Percentiles rank a stretch among this genome's conserved stretches.
Evolutionary conservation across 345 rosid species (phyloP).

Genomic region (Cardamine resedifolia): DNA sequence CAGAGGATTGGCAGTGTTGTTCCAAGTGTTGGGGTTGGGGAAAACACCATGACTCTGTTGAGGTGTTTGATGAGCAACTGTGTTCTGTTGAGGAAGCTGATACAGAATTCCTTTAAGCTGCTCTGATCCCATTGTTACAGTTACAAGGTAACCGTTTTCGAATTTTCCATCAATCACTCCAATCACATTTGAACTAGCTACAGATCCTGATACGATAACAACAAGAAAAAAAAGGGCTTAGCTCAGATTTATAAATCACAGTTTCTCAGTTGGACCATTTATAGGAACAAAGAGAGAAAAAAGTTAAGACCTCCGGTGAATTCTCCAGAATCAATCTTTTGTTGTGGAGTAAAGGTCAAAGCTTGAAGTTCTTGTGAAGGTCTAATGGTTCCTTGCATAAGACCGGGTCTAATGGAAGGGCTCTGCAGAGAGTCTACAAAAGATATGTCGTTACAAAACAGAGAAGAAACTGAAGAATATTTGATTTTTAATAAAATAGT

Average conservation of each 20-base stretch:
- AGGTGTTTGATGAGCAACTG: constrained; percentile 41
- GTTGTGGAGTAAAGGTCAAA: constrained; percentile 46
- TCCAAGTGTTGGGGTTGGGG: constrained; percentile 37
- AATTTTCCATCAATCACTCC: constrained; percentile 93
- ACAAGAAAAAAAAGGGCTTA: neutral
- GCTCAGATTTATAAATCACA: constrained; percentile 1
- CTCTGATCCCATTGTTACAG: constrained; percentile 77
- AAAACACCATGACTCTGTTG: constrained; percentile 39
- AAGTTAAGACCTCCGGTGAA: constrained; percentile 49
- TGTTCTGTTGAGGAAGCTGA: constrained; percentile 37
- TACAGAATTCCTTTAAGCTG: constrained; percentile 80
- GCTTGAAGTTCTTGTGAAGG: constrained; percentile 50
- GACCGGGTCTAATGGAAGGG: constrained; percentile 36
- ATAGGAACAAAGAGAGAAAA: neutral
- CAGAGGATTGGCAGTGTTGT: constrained; percentile 25
- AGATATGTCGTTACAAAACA: constrained; percentile 18
- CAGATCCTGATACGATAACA: constrained; percentile 34
- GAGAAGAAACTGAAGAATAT: neutral
- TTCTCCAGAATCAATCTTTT: constrained; percentile 42
- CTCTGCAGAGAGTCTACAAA: constrained; percentile 54
- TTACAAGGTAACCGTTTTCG: constrained; percentile 85
- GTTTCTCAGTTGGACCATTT: neutral
- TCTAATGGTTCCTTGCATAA: constrained; percentile 48
- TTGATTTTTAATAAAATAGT: neutral
- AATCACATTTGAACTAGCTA: constrained; percentile 54